Percentiles rank a stretch among this genome's conserved stretches.
phyloP scores from a whole-genome alignment of 2,329 filamentous ascomycete genomes.

The Sporothrix variecibatus region DNA sequence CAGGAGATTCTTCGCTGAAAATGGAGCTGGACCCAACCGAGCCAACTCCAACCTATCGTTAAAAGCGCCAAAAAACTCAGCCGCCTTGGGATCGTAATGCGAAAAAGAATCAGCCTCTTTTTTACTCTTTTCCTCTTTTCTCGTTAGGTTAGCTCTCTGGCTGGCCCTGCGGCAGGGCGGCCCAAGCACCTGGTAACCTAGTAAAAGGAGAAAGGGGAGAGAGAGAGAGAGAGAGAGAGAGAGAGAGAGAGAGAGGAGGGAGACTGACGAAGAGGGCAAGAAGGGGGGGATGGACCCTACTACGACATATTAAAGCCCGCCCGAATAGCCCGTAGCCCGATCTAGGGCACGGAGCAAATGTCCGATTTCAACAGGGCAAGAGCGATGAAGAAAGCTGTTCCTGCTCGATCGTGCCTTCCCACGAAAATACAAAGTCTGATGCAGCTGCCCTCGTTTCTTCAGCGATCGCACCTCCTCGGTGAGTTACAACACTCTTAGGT shows the following conservation, averaged over 20 bases:
- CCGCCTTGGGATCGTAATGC: conserved; percentile 3
- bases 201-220: not conserved
- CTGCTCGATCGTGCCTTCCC: conserved; percentile 1
- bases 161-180: not conserved
- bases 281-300: not conserved
- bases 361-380: not conserved
- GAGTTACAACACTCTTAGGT: not conserved
- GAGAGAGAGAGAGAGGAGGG: not conserved
- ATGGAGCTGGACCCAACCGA: not conserved
- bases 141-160: not conserved
- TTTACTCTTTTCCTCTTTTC: not conserved
- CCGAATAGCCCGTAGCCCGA: not conserved
- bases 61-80: not conserved
- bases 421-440: not conserved
- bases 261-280: not conserved
- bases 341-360: not conserved
- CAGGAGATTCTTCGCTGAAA: not conserved
- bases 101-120: not conserved
- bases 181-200: conserved; percentile 20
- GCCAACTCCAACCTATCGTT: not conserved
- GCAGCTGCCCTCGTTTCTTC: not conserved
- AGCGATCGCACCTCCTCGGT: not conserved
- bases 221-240: too few species aligned
- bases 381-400: not conserved
- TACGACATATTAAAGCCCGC: not conserved